Percentiles rank a stretch among this genome's conserved stretches.
Conservation (phyloP, 2,329 filamentous ascomycete species). For the Phaeosphaeriaceae sp. region DNA sequence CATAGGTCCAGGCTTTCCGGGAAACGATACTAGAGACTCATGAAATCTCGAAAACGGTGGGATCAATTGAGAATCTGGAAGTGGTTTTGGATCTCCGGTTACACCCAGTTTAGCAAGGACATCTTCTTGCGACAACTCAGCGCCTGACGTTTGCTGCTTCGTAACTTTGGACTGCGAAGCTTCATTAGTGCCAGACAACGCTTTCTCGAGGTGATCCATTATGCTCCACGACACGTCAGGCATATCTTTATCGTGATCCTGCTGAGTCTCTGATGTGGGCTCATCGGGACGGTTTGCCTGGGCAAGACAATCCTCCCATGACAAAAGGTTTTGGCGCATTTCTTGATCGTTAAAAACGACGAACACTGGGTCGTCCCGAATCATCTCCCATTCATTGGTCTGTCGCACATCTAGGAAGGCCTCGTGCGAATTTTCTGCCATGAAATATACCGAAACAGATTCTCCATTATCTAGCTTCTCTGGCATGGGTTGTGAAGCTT, state of each 20-base stretch:
- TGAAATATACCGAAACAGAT: slow-evolving; percentile 59
- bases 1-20: slow-evolving; percentile 20
- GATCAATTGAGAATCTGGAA: slow-evolving; percentile 27
- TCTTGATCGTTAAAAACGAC: slow-evolving; percentile 51
- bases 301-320: slow-evolving; percentile 52
- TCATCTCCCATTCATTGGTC: slow-evolving; percentile 57
- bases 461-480: slow-evolving; percentile 49
- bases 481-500: slow-evolving; percentile 48
- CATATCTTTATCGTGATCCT: slow-evolving; percentile 43
- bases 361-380: slow-evolving; percentile 59
- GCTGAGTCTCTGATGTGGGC: slow-evolving; percentile 21
- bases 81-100: slow-evolving; percentile 46
- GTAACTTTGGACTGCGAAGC: slow-evolving; percentile 8
- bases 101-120: slow-evolving; percentile 46
- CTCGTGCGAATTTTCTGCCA: slow-evolving; percentile 51
- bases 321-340: slow-evolving; percentile 46
- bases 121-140: slow-evolving; percentile 41
- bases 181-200: slow-evolving; percentile 34
- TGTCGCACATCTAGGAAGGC: slow-evolving; percentile 56
- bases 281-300: slow-evolving; percentile 49
- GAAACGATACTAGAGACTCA: slow-evolving; percentile 16
- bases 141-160: slow-evolving; percentile 3
- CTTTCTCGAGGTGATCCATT: slow-evolving; percentile 50
- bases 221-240: slow-evolving; percentile 44
- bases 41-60: slow-evolving; percentile 17